Conservation (phyloP, 2,329 filamentous ascomycete species). For the Pseudocercospora musae region DNA sequence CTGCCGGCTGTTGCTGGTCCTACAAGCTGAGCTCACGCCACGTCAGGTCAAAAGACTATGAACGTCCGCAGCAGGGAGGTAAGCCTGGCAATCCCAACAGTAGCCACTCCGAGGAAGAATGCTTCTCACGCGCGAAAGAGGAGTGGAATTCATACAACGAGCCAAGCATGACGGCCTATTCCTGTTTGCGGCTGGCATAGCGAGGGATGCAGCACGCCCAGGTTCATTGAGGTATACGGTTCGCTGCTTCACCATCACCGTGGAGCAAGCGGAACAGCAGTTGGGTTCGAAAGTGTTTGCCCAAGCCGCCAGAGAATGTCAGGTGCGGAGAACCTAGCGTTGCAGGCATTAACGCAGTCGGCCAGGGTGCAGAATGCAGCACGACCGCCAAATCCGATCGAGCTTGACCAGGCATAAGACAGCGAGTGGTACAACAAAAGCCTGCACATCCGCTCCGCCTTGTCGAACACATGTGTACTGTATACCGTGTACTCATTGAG, state of each 20-base stretch:
- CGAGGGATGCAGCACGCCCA: neutral
- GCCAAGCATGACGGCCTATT: slow-evolving; percentile 1
- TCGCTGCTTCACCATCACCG: neutral
- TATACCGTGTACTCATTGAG: neutral
- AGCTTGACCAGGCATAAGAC: neutral
- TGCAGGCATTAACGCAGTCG: slow-evolving; percentile 4
- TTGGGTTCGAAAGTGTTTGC: neutral
- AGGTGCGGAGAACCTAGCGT: slow-evolving; percentile 23
- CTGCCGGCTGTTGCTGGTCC: slow-evolving; percentile 8
- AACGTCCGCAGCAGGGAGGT: slow-evolving; percentile 3
- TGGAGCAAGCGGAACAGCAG: neutral
- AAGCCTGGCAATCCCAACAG: neutral
- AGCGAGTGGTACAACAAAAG: neutral
- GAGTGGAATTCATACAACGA: neutral
- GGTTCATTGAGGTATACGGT: neutral
- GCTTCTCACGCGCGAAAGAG: neutral
- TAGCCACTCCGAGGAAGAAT: neutral
- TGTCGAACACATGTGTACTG: neutral
- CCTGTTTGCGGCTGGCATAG: neutral
- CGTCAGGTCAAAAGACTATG: slow-evolving; percentile 11
- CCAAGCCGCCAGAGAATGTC: slow-evolving; percentile 16
- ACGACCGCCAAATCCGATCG: slow-evolving; percentile 2
- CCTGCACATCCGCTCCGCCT: neutral
- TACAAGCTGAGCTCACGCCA: slow-evolving; percentile 23
- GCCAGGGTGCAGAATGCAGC: neutral